Evolutionary conservation across 352 stramenopile species (phyloP).

Genomic region (Globisporangium irregulare): DNA sequence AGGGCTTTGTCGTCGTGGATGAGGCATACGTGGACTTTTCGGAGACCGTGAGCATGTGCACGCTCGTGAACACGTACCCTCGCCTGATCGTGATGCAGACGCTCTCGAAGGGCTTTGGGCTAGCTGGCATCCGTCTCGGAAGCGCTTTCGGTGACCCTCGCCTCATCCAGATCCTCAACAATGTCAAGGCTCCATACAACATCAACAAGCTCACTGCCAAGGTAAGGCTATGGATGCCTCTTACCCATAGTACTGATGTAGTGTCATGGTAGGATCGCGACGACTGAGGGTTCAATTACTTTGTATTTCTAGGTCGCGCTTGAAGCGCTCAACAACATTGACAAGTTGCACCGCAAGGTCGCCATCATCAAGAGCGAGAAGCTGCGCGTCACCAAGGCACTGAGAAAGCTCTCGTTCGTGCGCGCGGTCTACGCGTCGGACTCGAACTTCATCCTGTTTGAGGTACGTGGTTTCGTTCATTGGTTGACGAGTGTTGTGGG

Average conservation of each 20-base stretch:
- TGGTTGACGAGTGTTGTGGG: neutral
- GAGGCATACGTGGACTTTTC: conserved; percentile 99
- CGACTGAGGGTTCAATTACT: neutral
- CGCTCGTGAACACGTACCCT: conserved; percentile 90
- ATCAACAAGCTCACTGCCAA: conserved; percentile 96
- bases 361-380: conserved; percentile 83
- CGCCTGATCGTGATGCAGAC: conserved; percentile 97
- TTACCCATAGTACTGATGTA: neutral
- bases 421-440: conserved; percentile 92
- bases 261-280: neutral
- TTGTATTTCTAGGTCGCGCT: conserved; percentile 39
- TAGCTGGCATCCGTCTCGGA: conserved; percentile 94
- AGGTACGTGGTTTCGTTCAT: conserved; percentile 42
- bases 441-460: conserved; percentile 98
- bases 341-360: conserved; percentile 60
- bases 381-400: conserved; percentile 63
- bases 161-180: conserved; percentile 98
- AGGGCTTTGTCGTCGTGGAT: conserved; percentile 97
- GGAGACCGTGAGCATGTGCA: conserved; percentile 65
- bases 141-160: conserved; percentile 90
- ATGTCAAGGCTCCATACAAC: conserved; percentile 99
- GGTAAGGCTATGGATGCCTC: conserved; percentile 15
- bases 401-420: conserved; percentile 92
- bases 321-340: conserved; percentile 60
- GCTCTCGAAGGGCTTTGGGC: conserved; percentile 97